These are phyloP conservation scores for Limonium bicolor DNA, from an alignment of 148 eudicot species.

Conservation along the genomic window DNA sequence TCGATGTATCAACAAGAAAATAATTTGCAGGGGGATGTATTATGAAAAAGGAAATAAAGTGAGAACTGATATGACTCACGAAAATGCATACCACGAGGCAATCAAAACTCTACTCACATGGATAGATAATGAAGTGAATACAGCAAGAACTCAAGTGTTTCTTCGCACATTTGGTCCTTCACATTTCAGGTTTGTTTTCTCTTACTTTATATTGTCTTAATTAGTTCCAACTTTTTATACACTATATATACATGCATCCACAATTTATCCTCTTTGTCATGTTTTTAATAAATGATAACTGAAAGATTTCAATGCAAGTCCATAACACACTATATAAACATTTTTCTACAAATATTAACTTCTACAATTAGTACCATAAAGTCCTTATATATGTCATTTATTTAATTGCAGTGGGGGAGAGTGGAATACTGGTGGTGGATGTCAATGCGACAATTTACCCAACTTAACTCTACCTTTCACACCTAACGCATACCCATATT, in stretches of 20 bases:
- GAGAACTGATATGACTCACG: conserved; percentile 54
- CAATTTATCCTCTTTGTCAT: neutral
- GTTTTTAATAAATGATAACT: too few relatives aligned
- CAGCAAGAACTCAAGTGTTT: conserved; percentile 40
- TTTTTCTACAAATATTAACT: too few relatives aligned
- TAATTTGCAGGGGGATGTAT: conserved; percentile 39
- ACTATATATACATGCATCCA: too few relatives aligned
- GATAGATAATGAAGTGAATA: conserved; percentile 37
- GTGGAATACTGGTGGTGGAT: conserved; percentile 69
- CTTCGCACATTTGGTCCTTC: conserved; percentile 74
- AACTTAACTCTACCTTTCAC: conserved; percentile 23
- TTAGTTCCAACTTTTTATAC: too few relatives aligned
- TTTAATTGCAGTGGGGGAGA: conserved; percentile 42
- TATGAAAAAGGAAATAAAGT: conserved; percentile 54
- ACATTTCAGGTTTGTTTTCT: conserved; percentile 54
- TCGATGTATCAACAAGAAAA: neutral
- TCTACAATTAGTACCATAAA: too few relatives aligned
- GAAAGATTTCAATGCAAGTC: too few relatives aligned
- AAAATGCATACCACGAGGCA: conserved; percentile 37
- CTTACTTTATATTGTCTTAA: too few relatives aligned
- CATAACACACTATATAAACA: too few relatives aligned
- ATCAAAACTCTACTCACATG: conserved; percentile 42
- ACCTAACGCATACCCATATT: conserved; percentile 16
- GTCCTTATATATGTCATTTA: too few relatives aligned
- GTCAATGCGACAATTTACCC: conserved; percentile 59